Evolutionary conservation across 176 grass and related monocot genomes (phyloP).

Genomic region (Musa acuminata): DNA sequence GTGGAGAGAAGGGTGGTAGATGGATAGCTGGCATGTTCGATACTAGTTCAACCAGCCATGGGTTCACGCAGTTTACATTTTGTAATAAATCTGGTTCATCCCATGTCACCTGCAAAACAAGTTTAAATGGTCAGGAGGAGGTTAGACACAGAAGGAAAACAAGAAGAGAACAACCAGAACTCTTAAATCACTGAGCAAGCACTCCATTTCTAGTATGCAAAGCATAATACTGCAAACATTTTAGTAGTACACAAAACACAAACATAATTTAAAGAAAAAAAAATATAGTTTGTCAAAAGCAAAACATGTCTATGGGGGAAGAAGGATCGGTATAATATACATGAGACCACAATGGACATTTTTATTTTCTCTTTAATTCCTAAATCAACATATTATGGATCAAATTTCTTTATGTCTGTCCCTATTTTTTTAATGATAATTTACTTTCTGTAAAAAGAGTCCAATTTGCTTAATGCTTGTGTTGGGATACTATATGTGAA

Average conservation of each 20-base stretch:
- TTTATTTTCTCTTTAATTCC: background rate
- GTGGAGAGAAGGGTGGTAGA: constrained; percentile 75
- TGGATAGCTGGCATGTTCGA: constrained; percentile 72
- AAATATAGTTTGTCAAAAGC: background rate
- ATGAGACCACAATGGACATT: background rate
- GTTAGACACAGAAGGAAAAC: background rate
- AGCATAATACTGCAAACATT: background rate
- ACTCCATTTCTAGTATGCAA: background rate
- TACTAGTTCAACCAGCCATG: constrained; percentile 85
- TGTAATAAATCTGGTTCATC: constrained; percentile 97
- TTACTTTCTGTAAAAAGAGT: no score
- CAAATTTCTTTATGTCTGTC: no score
- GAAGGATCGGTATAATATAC: background rate
- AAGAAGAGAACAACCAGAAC: background rate
- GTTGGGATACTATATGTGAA: no score
- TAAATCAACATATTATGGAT: background rate
- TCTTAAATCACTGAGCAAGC: no score
- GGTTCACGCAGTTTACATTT: constrained; percentile 90
- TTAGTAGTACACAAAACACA: background rate
- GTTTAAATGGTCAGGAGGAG: background rate
- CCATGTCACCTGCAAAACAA: constrained; percentile 65
- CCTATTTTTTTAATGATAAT: no score
- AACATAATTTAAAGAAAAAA: background rate
- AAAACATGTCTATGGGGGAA: background rate
- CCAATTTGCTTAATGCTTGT: no score